Base-by-base conservation (phyloP, 768 basidiomycete species). In the Agrocybe pediades region DNA sequence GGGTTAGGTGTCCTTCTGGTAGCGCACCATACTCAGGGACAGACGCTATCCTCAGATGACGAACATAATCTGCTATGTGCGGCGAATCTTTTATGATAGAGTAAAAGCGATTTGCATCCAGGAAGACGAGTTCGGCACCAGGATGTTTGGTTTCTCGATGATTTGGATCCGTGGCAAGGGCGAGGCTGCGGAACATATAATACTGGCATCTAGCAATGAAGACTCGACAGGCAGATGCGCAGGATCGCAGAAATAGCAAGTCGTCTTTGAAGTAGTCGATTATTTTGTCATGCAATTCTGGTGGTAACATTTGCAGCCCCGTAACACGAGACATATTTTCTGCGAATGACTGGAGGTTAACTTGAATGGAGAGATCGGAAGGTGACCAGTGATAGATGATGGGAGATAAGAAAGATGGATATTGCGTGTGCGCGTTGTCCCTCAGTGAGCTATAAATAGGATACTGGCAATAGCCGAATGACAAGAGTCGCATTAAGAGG, bases 171-270 rank as follows among this genome's bases (percentile, higher is more conserved):
- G 33, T n/a, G 33, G n/a, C n/a, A 15, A 57, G 21, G 21, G 41
- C 23, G 2, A 57, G 25, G 7, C 39, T 33, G 19, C 43, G 50
- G 29, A 50, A 54, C 6, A 57, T 16, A 23, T 49, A 52, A 9
- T 29, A 39, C 43, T 57, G 56, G 9, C 51, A 45, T 26, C 19
- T 17, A 13, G 36, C 26, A 4, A 54, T 13, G 27, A 51, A 50
- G 8, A 47, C 46, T 6, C 13, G 47, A 23, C 48, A 57, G 19
- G 56, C 46, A 19, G 49, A 41, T 20, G 56, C 51, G 15, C 56
- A 57, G 8, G 56, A 20, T 21, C 46, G 47, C 27, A 57, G 56
- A n/a, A 51, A 17, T 9, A 21, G 36, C 15, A 21, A 25, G 45
- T 56, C 45, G 27, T 48, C 39, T 27, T 50, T 36, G 16, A 52